phyloP scores from a whole-genome alignment of 345 rosid species.

The Rhodamnia rubescens region DNA sequence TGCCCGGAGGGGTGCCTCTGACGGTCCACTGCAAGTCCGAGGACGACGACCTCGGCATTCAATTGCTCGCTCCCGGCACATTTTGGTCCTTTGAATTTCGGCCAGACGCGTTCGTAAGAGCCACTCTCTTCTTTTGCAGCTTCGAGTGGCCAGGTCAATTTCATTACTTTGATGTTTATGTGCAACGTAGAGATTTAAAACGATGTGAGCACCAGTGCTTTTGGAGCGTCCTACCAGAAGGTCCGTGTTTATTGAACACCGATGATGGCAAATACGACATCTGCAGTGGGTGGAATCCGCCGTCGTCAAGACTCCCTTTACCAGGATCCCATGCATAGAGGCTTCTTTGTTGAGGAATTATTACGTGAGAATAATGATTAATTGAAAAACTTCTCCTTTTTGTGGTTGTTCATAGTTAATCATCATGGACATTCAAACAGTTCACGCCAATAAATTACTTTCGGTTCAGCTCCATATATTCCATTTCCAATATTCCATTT shows the following conservation, averaged over 20 bases:
- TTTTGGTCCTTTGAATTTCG: not conserved
- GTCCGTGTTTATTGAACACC: not conserved
- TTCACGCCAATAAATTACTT: not conserved
- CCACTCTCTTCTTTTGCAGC: not conserved
- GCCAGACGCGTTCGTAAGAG: too few species aligned
- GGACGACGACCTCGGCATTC: not conserved
- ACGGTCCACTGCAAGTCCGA: not conserved
- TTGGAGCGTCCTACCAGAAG: not conserved
- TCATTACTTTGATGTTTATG: not conserved
- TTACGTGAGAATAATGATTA: too few species aligned
- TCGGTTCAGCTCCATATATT: not conserved
- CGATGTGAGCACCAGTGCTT: not conserved
- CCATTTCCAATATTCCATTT: not conserved
- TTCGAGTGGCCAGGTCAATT: not conserved
- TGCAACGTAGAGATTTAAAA: not conserved
- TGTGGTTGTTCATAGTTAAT: not conserved
- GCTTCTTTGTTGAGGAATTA: not conserved
- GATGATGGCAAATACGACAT: too few species aligned
- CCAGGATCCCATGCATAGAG: not conserved
- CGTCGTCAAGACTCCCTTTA: not conserved
- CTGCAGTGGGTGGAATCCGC: not conserved
- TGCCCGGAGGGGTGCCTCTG: not conserved
- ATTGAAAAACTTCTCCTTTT: not conserved
- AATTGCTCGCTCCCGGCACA: not conserved
- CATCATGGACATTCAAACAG: not conserved